A percentile compares a stretch with the other conserved stretches of the same genome.
Conservation (phyloP, 257 asterid genomes). For the Vinca minor region DNA sequence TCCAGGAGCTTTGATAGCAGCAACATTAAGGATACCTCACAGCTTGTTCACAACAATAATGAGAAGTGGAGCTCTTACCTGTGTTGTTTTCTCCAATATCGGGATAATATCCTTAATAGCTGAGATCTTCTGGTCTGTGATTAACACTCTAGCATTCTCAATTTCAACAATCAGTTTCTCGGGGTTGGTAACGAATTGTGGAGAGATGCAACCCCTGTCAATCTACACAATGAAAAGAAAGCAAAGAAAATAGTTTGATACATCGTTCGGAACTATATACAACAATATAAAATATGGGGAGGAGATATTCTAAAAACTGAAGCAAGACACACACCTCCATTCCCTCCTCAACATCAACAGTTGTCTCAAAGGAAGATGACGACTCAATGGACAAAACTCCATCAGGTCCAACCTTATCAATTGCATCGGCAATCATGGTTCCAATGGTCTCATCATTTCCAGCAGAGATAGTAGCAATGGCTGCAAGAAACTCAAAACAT, state of each 20-base stretch:
- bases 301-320: not conserved
- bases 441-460: conserved; percentile 90
- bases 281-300: not conserved
- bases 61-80: conserved; percentile 72
- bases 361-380: conserved; percentile 90
- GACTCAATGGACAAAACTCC: conserved; percentile 97
- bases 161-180: conserved; percentile 81
- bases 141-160: conserved; percentile 69
- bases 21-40: conserved; percentile 83
- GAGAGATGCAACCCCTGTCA: conserved; percentile 91
- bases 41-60: conserved; percentile 88
- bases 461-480: conserved; percentile 85
- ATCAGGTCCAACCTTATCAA: conserved; percentile 97
- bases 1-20: conserved; percentile 99
- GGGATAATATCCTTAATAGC: conserved; percentile 90
- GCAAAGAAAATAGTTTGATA: not conserved
- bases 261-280: not conserved
- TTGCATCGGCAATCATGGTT: conserved; percentile 84
- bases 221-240: conserved; percentile 37
- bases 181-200: conserved; percentile 84
- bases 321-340: conserved; percentile 65
- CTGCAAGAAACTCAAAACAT: conserved; percentile 30
- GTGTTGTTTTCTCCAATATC: conserved; percentile 75
- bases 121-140: conserved; percentile 86
- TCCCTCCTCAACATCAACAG: conserved; percentile 96